Base-by-base conservation (phyloP, 2,329 filamentous ascomycete species). In the Colletotrichum tropicicola region DNA sequence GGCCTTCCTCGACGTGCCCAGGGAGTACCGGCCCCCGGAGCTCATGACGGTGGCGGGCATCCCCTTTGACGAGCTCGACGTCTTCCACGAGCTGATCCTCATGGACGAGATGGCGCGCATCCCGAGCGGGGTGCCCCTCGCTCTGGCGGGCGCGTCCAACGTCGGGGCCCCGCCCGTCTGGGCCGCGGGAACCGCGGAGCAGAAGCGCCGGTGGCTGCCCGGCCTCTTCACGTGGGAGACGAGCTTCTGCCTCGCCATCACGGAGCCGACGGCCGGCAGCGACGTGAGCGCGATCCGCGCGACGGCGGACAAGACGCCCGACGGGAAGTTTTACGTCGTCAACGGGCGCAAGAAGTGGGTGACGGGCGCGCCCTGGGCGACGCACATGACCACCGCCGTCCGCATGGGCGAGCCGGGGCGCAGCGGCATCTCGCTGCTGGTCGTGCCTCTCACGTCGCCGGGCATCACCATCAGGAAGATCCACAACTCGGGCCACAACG, bases 341-440 rank as follows among this genome's bases (percentile, higher is more conserved):
- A 90, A 89, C 60, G 89, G 89, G 0, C 83, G 83, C 53, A 91
- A 91, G 79, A 90, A 90, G 73, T 90, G 88, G 87, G 91, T 91
- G 68, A 90, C 89, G 1, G 87, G 87, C 48, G 85, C 81, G 13
- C 82, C 86, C 1, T 88, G 82, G 80, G 85, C 88, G 12, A 83
- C 87, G 51, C 87, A 88, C 72, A 85, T 86, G 73, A 89, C 88
- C 0, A 87, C 88, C 12, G 89, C 88, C 2, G 87, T 89, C 5
- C 80, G 87, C 6, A 90, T 87, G 1, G 86, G 87, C 5, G 84
- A 81, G 0, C 74, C 81, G 0, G 87, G 87, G 10, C 79, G 79
- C 55, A 70, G 70, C 2, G 87, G 87, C 4, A 80, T 90, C 28
- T 87, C 86, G 0, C 78, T 89, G 2, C 74, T 90, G 1, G 83